Conservation (phyloP, 2,329 filamentous ascomycete genomes). For the Xylariaceae sp. region DNA sequence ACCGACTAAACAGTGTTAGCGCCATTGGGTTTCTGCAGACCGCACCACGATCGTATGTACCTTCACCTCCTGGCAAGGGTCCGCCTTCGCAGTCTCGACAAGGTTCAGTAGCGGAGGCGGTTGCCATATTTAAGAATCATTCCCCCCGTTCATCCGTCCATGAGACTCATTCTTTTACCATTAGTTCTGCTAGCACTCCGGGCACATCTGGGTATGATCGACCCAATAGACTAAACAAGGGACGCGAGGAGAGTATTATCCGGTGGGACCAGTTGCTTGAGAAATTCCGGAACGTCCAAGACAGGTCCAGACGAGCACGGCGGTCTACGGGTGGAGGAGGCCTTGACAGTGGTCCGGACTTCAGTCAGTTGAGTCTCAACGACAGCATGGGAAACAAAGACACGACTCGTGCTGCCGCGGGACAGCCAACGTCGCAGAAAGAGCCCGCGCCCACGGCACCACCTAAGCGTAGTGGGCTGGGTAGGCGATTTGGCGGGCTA, state of each 20-base stretch:
- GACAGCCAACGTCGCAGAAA: constrained; percentile 45
- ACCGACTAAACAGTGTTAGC: constrained; percentile 92
- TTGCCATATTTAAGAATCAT: constrained; percentile 27
- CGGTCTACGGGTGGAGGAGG: constrained; percentile 50
- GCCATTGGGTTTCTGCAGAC: constrained; percentile 93
- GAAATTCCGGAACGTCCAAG: constrained; percentile 89
- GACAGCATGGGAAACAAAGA: constrained; percentile 40
- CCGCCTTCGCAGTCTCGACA: constrained; percentile 31
- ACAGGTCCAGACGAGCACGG: constrained; percentile 70
- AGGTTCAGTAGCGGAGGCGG: constrained; percentile 33
- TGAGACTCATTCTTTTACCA: constrained; percentile 33
- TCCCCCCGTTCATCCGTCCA: constrained; percentile 30
- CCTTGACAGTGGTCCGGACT: constrained; percentile 42
- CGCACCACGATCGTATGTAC: constrained; percentile 67
- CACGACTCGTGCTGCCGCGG: constrained; percentile 31
- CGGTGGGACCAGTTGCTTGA: constrained; percentile 90
- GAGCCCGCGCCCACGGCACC: constrained; percentile 43
- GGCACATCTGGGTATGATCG: constrained; percentile 60
- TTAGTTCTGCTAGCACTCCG: constrained; percentile 44
- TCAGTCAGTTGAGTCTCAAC: constrained; percentile 39
- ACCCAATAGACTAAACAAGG: constrained; percentile 67
- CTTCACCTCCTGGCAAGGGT: constrained; percentile 23
- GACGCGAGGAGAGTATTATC: constrained; percentile 76
- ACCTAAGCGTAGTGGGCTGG: constrained; percentile 58
- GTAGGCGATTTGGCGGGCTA: constrained; percentile 63